Percentiles rank a stretch among this genome's conserved stretches.
phyloP scores from a whole-genome alignment of 78 protist species.

The Polysphondylium violaceum region DNA sequence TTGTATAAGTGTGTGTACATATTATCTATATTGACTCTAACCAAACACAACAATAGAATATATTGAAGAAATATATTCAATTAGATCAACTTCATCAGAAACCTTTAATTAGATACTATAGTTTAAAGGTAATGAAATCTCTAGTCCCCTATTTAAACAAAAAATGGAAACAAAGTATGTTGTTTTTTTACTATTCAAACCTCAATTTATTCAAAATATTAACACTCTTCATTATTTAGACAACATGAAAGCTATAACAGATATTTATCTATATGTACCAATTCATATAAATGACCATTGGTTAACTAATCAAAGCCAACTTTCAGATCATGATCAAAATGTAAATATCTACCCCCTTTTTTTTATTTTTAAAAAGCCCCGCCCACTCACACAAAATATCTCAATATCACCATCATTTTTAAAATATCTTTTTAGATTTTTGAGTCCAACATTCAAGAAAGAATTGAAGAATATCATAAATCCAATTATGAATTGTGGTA shows the following conservation, averaged over 20 bases:
- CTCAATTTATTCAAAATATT: too few species aligned
- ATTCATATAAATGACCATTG: constrained; percentile 69
- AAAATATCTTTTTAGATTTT: background rate
- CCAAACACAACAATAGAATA: background rate
- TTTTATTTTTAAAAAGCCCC: too few species aligned
- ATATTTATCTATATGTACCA: constrained; percentile 72
- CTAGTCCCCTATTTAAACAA: constrained; percentile 46
- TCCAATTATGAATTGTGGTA: constrained; percentile 54
- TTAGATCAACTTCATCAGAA: too few species aligned
- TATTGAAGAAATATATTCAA: constrained; percentile 37
- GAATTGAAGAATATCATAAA: constrained; percentile 62
- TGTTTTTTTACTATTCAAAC: too few species aligned
- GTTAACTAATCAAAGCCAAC: constrained; percentile 27
- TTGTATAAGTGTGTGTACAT: background rate
- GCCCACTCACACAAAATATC: too few species aligned
- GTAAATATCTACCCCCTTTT: background rate
- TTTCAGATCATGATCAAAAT: constrained; percentile 2
- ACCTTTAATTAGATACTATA: constrained; percentile 28
- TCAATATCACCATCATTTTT: background rate
- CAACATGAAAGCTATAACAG: constrained; percentile 64
- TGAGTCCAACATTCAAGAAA: constrained; percentile 32
- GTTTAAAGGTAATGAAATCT: constrained; percentile 61
- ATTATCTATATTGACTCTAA: background rate
- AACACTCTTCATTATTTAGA: background rate
- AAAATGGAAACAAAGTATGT: constrained; percentile 67